Evolutionary conservation across 495 filamentous ascomycete species (phyloP).

Genomic region (Penicillium daleae): DNA sequence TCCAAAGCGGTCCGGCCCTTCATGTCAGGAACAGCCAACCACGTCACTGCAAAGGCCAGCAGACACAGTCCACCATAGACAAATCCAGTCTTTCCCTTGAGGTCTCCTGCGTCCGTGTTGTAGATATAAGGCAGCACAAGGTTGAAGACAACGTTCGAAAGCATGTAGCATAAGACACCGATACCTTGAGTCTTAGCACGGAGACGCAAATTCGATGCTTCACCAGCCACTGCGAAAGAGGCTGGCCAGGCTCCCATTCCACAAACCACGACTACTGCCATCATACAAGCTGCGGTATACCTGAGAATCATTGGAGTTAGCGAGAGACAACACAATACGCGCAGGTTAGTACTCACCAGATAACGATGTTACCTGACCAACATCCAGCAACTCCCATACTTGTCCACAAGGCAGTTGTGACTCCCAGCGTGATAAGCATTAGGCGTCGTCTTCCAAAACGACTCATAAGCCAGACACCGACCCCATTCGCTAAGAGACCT

Average conservation of each 20-base stretch:
- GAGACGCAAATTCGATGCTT: constrained; percentile 25
- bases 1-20: constrained; percentile 28
- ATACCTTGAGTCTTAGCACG: constrained; percentile 30
- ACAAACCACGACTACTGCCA: constrained; percentile 27
- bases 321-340: not conserved
- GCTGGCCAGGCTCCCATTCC: constrained; percentile 15
- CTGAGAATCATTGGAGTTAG: constrained; percentile 12
- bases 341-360: constrained; percentile 28
- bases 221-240: constrained; percentile 12
- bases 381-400: constrained; percentile 39
- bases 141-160: constrained; percentile 24
- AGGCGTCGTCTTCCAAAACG: constrained; percentile 31
- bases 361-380: constrained; percentile 27
- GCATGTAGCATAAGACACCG: constrained; percentile 25
- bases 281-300: constrained; percentile 34
- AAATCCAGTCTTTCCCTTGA: constrained; percentile 32
- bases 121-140: constrained; percentile 31
- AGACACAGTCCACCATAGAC: constrained; percentile 30
- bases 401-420: constrained; percentile 31
- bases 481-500: constrained; percentile 32
- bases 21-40: constrained; percentile 31
- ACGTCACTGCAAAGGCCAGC: constrained; percentile 17
- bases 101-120: constrained; percentile 29
- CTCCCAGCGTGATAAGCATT: constrained; percentile 24
- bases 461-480: constrained; percentile 34